phyloP scores from a whole-genome alignment of 371 early-diverging fungal species.

The Mucor irregularis region DNA sequence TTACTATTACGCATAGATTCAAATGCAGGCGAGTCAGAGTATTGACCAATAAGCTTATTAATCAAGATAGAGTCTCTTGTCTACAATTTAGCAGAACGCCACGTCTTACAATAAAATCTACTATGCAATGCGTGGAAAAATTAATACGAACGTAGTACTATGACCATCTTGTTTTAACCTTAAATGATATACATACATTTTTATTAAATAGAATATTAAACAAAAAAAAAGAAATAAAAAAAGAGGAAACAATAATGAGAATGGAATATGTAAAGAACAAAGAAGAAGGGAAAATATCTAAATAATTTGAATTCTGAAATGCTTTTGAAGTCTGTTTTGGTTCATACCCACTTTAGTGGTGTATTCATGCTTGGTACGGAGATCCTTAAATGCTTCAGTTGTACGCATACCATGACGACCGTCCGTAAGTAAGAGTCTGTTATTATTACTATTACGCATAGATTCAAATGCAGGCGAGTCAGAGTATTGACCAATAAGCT shows the following conservation, averaged over 20 bases:
- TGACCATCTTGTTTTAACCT: too few species aligned
- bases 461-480: conserved; percentile 41
- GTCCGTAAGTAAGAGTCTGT: conserved; percentile 38
- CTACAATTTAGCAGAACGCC: too few species aligned
- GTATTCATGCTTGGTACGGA: conserved; percentile 65
- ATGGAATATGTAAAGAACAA: too few species aligned
- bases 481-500: conserved; percentile 51
- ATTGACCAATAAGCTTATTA: conserved; percentile 53
- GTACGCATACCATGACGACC: conserved; percentile 32
- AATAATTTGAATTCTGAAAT: conserved; percentile 82
- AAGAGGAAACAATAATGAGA: not conserved
- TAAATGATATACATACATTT: too few species aligned
- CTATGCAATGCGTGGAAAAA: too few species aligned
- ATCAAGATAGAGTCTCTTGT: conserved; percentile 50
- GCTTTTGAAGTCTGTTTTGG: conserved; percentile 83
- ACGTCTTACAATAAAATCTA: too few species aligned
- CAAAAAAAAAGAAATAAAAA: not conserved
- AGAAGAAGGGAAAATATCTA: conserved; percentile 37
- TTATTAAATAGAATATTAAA: not conserved
- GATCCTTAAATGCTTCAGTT: conserved; percentile 54
- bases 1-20: conserved; percentile 35
- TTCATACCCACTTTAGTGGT: conserved; percentile 76
- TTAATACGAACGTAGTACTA: too few species aligned
- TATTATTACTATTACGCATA: conserved; percentile 24
- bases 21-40: conserved; percentile 38